These are phyloP conservation scores for Globisporangium takayamanum DNA, from an alignment of 352 stramenopile genomes.

Conservation along the genomic window DNA sequence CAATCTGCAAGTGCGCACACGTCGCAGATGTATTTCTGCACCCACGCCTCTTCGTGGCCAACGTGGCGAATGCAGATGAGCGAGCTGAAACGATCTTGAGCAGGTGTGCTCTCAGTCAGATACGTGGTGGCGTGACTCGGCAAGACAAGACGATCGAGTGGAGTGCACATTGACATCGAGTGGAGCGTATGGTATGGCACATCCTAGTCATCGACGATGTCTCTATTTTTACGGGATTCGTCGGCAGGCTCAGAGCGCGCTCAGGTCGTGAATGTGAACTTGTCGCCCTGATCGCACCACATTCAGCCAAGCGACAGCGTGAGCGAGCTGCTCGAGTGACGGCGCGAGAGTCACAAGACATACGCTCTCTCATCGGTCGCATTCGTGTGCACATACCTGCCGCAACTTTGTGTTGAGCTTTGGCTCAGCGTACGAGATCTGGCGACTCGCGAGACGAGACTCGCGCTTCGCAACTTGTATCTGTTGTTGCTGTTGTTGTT, in stretches of 20 bases:
- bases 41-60: not conserved
- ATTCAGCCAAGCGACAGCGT: too few relatives aligned
- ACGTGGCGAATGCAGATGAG: too few relatives aligned
- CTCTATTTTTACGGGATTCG: not conserved
- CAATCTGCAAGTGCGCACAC: conserved; percentile 7
- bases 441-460: conserved; percentile 20
- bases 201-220: too few relatives aligned
- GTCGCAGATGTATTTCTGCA: conserved; percentile 7
- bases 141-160: not conserved
- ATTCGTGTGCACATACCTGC: conserved; percentile 30
- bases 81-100: too few relatives aligned
- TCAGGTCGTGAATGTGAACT: conserved; percentile 76
- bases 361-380: not conserved
- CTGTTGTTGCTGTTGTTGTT: not conserved
- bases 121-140: too few relatives aligned
- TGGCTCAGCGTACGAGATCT: conserved; percentile 58
- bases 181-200: not conserved
- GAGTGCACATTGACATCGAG: not conserved
- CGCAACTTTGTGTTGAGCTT: conserved; percentile 80
- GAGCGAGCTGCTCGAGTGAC: not conserved
- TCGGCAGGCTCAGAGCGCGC: not conserved
- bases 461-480: conserved; percentile 4
- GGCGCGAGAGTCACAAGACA: not conserved
- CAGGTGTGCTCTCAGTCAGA: too few relatives aligned
- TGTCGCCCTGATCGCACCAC: conserved; percentile 39